Conservation (phyloP, 495 filamentous ascomycete species). For the Talaromyces proteolyticus region DNA sequence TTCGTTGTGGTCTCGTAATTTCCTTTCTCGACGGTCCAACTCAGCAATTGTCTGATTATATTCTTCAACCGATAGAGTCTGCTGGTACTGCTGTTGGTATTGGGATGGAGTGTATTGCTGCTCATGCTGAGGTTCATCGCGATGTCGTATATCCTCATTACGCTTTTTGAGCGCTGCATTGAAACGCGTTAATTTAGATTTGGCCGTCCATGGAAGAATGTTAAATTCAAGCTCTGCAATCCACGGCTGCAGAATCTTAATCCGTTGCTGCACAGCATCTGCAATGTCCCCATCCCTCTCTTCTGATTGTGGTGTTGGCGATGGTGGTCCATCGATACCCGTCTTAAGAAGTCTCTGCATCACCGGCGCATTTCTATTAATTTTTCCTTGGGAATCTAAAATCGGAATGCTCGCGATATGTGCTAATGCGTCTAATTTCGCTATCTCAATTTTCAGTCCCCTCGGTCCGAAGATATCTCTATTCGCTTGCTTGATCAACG, state of each 20-base stretch:
- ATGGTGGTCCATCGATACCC: not conserved
- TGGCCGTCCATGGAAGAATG: conserved; percentile 17
- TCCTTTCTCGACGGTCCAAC: not conserved
- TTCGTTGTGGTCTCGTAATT: not conserved
- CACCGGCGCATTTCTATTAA: conserved; percentile 12
- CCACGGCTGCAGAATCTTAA: conserved; percentile 17
- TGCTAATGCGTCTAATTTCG: conserved; percentile 19
- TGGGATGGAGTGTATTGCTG: too few relatives aligned
- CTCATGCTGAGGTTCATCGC: too few relatives aligned
- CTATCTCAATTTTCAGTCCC: conserved; percentile 19
- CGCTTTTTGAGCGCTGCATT: conserved; percentile 22
- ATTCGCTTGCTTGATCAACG: conserved; percentile 18
- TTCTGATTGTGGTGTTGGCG: not conserved
- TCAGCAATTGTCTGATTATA: too few relatives aligned
- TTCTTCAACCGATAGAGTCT: too few relatives aligned
- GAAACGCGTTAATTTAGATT: conserved; percentile 18
- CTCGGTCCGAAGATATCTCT: conserved; percentile 20
- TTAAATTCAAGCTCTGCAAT: conserved; percentile 21
- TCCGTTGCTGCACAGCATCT: conserved; percentile 10
- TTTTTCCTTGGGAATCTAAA: conserved; percentile 18
- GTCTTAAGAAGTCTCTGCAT: conserved; percentile 10
- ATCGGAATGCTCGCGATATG: conserved; percentile 19
- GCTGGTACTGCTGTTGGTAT: too few relatives aligned
- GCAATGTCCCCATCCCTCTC: not conserved
- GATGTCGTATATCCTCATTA: too few relatives aligned